phyloP scores from a whole-genome alignment of 352 stramenopile genomes.

The Peronospora belbahrii region DNA sequence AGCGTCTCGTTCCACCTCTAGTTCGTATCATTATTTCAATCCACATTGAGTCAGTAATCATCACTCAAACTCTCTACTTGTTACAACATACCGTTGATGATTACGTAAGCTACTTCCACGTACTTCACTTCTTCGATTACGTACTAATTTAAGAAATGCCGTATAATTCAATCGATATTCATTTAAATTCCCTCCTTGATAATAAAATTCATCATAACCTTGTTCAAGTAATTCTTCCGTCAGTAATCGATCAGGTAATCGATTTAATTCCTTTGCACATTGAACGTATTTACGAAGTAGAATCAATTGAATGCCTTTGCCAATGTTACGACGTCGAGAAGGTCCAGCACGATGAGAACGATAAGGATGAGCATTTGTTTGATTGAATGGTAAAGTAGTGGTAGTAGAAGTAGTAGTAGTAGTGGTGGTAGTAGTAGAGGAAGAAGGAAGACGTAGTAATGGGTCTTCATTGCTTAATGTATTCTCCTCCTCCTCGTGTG shows the following conservation, averaged over 20 bases:
- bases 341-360: conserved; percentile 3
- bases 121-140: conserved; percentile 55
- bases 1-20: conserved; percentile 16
- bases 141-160: conserved; percentile 60
- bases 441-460: conserved; percentile 15
- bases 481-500: conserved; percentile 17
- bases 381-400: no score
- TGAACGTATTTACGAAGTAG: conserved; percentile 56
- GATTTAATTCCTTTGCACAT: conserved; percentile 40
- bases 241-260: conserved; percentile 34
- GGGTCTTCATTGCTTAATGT: conserved; percentile 10
- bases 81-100: conserved; percentile 25
- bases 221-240: conserved; percentile 62
- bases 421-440: no score
- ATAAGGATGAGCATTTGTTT: conserved; percentile 1
- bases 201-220: conserved; percentile 65
- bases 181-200: conserved; percentile 46
- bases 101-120: no score
- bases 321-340: conserved; percentile 37
- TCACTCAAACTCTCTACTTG: no score
- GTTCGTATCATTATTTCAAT: no score
- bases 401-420: no score
- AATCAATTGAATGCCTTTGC: conserved; percentile 50
- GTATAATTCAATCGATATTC: conserved; percentile 49
- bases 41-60: no score